Evolutionary conservation across 2,329 filamentous ascomycete species (phyloP), one percentile per base, ranked within the genome.

Genomic region (Talaromyces islandicus): DNA sequence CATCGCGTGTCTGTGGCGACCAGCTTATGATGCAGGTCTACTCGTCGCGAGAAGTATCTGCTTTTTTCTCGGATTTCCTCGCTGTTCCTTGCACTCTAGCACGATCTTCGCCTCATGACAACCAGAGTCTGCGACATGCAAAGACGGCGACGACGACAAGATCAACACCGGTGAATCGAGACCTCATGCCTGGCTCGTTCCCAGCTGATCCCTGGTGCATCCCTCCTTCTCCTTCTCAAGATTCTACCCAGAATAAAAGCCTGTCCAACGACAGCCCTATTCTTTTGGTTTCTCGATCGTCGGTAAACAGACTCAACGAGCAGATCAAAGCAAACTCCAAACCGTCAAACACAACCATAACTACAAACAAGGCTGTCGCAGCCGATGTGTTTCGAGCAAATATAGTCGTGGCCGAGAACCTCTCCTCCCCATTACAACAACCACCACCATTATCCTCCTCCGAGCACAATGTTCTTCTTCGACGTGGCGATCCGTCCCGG

Each of bases 201-300:
- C 83, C 83, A 67, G 21, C 50, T 14, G 59, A 65, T 71, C 73
- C 63, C 62, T 69, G n/a, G 64, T 30, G 46, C 77, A 24, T 32
- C 7, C 14, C 32, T 46, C 2, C 19, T 46, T 2, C 29, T 9
- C 25, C 81, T 1, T 81, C 81, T 19, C 84, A 81, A 80, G 82
- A 2, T 27, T n/a, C 25, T 29, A 7, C 17, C 12, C 48, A n/a
- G 19, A 29, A n/a, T 76, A 27, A 79, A 86, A 67, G 67, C 63
- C 79, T 99, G 3, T 90, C 92, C 25, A 99, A 99, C 71, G 94
- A 97, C 74, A 96, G 91, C 57, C 93, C 94, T 0, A 95, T 99
- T 51, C 82, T 99, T 0, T 84, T 91, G 53, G 88, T 97, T 59
- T 91, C 90, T 21, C 83, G 85, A 58, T 86, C 89, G 10, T 97